phyloP scores from a whole-genome alignment of 768 basidiomycete species.

The Sporobolomyces pararoseus region DNA sequence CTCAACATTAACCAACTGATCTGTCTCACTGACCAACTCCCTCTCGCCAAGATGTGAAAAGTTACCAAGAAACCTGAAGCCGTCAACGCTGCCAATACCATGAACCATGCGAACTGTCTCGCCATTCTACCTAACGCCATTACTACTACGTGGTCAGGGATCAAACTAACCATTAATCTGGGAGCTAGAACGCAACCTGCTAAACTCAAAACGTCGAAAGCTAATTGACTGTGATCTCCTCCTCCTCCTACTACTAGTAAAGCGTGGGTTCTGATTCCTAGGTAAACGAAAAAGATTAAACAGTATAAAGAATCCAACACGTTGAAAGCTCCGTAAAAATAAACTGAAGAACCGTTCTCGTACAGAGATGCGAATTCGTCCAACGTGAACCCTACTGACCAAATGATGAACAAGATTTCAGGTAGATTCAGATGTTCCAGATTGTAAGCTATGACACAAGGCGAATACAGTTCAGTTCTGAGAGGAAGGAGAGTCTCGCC shows the following conservation, averaged over 20 bases:
- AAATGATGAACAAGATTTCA: slow-evolving; percentile 42
- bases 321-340: slow-evolving; percentile 31
- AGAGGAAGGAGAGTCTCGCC: too few relatives aligned
- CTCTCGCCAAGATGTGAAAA: slow-evolving; percentile 17
- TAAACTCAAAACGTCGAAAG: slow-evolving; percentile 71
- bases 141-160: slow-evolving; percentile 39
- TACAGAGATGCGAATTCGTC: slow-evolving; percentile 39
- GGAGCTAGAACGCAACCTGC: slow-evolving; percentile 76
- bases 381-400: slow-evolving; percentile 40
- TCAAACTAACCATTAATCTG: slow-evolving; percentile 51
- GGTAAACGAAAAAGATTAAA: slow-evolving; percentile 63
- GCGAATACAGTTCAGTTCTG: too few relatives aligned
- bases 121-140: slow-evolving; percentile 36
- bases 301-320: slow-evolving; percentile 44
- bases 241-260: slow-evolving; percentile 47
- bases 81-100: slow-evolving; percentile 21
- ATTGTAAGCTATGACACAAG: slow-evolving; percentile 12
- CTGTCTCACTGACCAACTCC: slow-evolving; percentile 2
- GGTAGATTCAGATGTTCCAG: slow-evolving; percentile 14
- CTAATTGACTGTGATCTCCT: slow-evolving; percentile 59
- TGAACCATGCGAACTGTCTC: slow-evolving; percentile 24
- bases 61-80: slow-evolving; percentile 35
- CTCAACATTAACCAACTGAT: slow-evolving; percentile 15
- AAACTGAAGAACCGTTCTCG: slow-evolving; percentile 34
- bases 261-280: slow-evolving; percentile 64